phyloP scores from a whole-genome alignment of 495 filamentous ascomycete species.

The Aspergillus coremiiformis region DNA sequence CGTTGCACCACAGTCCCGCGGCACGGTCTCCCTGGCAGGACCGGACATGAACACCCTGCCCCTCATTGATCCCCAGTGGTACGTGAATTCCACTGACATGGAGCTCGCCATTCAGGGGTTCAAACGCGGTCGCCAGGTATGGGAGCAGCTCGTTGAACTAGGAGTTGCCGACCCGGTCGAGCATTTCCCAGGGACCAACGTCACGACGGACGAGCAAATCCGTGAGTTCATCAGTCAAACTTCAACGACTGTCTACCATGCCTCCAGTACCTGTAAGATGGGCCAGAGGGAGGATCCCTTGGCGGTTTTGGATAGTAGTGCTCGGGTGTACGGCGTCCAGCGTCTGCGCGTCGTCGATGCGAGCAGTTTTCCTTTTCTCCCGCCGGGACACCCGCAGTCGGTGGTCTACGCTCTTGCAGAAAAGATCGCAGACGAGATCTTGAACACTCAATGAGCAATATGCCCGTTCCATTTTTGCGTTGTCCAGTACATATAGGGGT shows the following conservation, averaged over 20 bases:
- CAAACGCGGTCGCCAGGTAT: conserved; percentile 34
- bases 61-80: conserved; percentile 43
- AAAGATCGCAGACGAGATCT: conserved; percentile 49
- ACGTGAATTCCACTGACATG: conserved; percentile 36
- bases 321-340: conserved; percentile 41
- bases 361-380: conserved; percentile 40
- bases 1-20: conserved; percentile 44
- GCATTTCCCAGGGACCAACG: conserved; percentile 34
- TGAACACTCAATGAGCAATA: background rate
- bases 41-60: conserved; percentile 30
- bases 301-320: conserved; percentile 45
- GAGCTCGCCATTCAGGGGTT: conserved; percentile 38
- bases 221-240: conserved; percentile 31
- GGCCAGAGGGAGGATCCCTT: conserved; percentile 32
- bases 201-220: conserved; percentile 42
- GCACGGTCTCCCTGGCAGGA: conserved; percentile 42
- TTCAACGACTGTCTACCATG: conserved; percentile 43
- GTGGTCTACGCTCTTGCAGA: conserved; percentile 47
- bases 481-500: background rate
- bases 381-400: conserved; percentile 46
- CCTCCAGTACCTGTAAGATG: conserved; percentile 42
- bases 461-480: background rate
- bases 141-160: conserved; percentile 14
- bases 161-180: conserved; percentile 24
- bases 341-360: conserved; percentile 49